Conservation (phyloP, 208 protist genomes). For the Leishmania braziliensis region DNA sequence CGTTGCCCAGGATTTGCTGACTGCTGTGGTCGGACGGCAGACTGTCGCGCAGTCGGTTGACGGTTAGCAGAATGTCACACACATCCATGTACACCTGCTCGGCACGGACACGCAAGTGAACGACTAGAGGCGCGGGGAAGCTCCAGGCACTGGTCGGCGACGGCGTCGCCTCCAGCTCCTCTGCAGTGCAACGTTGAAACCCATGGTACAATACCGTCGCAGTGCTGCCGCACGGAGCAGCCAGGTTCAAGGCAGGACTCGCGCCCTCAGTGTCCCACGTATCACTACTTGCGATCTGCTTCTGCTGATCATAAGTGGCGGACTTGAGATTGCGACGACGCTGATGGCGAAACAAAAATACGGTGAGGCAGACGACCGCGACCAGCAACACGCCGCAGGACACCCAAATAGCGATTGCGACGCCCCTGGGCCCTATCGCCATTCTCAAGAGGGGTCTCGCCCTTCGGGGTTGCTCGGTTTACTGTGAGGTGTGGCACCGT, state of each 20-base stretch:
- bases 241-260: background rate
- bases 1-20: conserved; percentile 47
- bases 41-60: conserved; percentile 30
- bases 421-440: conserved; percentile 35
- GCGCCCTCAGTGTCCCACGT: background rate
- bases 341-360: conserved; percentile 33
- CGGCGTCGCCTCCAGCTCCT: conserved; percentile 28
- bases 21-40: conserved; percentile 9
- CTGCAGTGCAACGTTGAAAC: conserved; percentile 18
- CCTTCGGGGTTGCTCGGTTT: background rate
- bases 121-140: conserved; percentile 28
- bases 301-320: background rate
- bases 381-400: conserved; percentile 59
- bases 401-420: conserved; percentile 59
- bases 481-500: background rate
- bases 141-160: conserved; percentile 3
- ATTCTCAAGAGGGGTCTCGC: conserved; percentile 9
- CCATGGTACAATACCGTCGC: conserved; percentile 9
- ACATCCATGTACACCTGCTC: conserved; percentile 23
- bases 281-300: background rate
- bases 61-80: conserved; percentile 57
- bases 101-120: conserved; percentile 28
- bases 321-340: conserved; percentile 14
- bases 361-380: conserved; percentile 39
- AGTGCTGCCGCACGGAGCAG: background rate